These are phyloP conservation scores for Dryadomyces quercivorus DNA, from an alignment of 2,329 filamentous ascomycete species.

Conservation along the genomic window DNA sequence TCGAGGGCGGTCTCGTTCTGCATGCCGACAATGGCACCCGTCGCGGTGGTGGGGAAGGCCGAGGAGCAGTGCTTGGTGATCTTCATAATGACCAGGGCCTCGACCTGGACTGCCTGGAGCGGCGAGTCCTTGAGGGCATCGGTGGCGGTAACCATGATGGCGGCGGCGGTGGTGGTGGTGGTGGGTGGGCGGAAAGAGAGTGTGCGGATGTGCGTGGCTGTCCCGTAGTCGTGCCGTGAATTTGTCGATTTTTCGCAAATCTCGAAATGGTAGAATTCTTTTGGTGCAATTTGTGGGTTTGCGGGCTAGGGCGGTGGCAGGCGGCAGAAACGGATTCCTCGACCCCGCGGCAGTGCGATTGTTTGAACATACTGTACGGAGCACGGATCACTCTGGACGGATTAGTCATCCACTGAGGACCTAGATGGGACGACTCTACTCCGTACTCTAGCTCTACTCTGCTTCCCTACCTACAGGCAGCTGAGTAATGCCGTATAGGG, in stretches of 20 bases:
- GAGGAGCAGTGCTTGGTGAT: constrained; percentile 91
- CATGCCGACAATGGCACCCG: constrained; percentile 87
- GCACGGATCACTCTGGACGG: no score
- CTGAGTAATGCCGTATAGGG: no score
- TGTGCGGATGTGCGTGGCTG: background rate
- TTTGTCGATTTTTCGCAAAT: background rate
- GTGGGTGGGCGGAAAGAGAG: background rate
- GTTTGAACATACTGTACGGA: no score
- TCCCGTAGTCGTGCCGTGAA: background rate
- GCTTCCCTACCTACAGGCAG: no score
- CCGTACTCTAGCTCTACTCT: no score
- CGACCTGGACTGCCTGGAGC: constrained; percentile 82
- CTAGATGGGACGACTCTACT: no score
- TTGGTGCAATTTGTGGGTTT: constrained; percentile 9
- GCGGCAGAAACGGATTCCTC: constrained; percentile 5
- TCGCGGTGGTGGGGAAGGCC: constrained; percentile 77
- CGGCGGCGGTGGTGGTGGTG: background rate
- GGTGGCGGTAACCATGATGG: constrained; percentile 17
- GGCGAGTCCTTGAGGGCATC: constrained; percentile 53
- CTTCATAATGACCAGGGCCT: constrained; percentile 95
- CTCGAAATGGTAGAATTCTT: constrained; percentile 4
- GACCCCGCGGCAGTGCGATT: background rate
- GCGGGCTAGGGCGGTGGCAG: constrained; percentile 4
- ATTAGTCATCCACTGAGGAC: no score
- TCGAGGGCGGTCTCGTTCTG: constrained; percentile 71